Evolutionary conservation across 164 flowering plant species (phyloP).

Genomic region (Macadamia integrifolia): DNA sequence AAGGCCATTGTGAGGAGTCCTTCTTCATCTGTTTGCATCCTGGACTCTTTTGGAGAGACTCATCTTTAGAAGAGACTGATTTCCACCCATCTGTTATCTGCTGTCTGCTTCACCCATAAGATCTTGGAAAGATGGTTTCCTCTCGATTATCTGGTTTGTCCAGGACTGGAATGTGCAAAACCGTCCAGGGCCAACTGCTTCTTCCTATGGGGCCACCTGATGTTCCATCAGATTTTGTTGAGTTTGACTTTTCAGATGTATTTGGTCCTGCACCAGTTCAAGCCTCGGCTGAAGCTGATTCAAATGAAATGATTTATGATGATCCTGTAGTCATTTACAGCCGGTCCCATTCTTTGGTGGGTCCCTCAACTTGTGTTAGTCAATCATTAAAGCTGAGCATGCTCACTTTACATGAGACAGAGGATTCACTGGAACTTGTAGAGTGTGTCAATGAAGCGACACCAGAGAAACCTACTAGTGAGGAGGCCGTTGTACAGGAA

Average conservation of each 20-base stretch:
- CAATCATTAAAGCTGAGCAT: conserved; percentile 52
- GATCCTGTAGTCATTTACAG: conserved; percentile 52
- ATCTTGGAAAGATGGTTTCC: conserved; percentile 49
- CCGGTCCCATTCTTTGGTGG: conserved; percentile 76
- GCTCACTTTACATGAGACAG: conserved; percentile 44
- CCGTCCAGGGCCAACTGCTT: conserved; percentile 30
- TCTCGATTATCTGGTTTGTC: conserved; percentile 38
- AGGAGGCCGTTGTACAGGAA: conserved; percentile 21
- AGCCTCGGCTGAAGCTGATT: conserved; percentile 27
- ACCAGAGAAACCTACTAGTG: conserved; percentile 17
- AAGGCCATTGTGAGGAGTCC: conserved; percentile 62
- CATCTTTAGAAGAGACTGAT: conserved; percentile 12
- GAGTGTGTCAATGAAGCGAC: conserved; percentile 29
- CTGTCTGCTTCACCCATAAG: not conserved
- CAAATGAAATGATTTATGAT: conserved; percentile 38
- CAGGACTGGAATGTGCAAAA: conserved; percentile 18
- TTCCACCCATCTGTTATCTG: conserved; percentile 8
- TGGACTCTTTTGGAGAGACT: conserved; percentile 16
- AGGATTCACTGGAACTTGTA: conserved; percentile 37
- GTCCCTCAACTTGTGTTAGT: conserved; percentile 52
- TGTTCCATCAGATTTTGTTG: conserved; percentile 41
- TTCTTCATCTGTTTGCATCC: conserved; percentile 21
- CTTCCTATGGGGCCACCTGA: conserved; percentile 37
- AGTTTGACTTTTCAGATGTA: conserved; percentile 81
- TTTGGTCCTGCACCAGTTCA: conserved; percentile 79